Conservation (phyloP, 192 early-diverging fungal species). For the Backusella circina region DNA sequence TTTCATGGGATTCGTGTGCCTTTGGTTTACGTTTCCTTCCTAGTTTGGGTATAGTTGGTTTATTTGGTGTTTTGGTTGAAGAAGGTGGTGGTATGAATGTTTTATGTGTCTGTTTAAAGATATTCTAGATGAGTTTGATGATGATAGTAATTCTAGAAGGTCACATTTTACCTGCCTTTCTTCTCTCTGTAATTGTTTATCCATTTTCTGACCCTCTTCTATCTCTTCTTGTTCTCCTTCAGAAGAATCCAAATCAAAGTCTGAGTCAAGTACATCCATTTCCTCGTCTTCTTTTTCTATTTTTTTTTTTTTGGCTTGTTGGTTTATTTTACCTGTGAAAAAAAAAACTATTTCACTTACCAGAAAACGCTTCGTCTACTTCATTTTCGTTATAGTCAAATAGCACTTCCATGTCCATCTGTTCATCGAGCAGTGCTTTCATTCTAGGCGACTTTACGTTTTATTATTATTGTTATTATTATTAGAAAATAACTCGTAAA, state of each 20-base stretch:
- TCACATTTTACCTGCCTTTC: constrained; percentile 28
- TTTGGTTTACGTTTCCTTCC: neutral
- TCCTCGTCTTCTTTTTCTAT: constrained; percentile 20
- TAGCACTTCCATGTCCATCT: constrained; percentile 53
- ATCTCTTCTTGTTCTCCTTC: constrained; percentile 46
- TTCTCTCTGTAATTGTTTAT: constrained; percentile 32
- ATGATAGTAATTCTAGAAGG: neutral
- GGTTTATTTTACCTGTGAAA: too few relatives aligned
- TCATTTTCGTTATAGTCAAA: constrained; percentile 46
- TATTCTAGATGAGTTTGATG: neutral
- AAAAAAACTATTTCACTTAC: constrained; percentile 18
- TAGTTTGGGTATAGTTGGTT: neutral
- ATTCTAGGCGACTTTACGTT: constrained; percentile 28
- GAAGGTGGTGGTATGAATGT: constrained; percentile 7
- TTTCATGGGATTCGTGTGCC: constrained; percentile 21
- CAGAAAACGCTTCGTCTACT: constrained; percentile 44
- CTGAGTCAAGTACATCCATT: constrained; percentile 53
- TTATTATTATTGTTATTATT: neutral
- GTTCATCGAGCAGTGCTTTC: constrained; percentile 43
- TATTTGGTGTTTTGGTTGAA: neutral
- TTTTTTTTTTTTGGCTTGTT: neutral
- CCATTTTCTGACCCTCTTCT: constrained; percentile 27
- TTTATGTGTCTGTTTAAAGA: constrained; percentile 15
- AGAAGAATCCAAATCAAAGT: constrained; percentile 47
- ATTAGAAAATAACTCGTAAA: neutral